A percentile compares a stretch with the other conserved stretches of the same genome.
phyloP scores from a whole-genome alignment of 306 rosid species.

The Pyrus betulifolia region DNA sequence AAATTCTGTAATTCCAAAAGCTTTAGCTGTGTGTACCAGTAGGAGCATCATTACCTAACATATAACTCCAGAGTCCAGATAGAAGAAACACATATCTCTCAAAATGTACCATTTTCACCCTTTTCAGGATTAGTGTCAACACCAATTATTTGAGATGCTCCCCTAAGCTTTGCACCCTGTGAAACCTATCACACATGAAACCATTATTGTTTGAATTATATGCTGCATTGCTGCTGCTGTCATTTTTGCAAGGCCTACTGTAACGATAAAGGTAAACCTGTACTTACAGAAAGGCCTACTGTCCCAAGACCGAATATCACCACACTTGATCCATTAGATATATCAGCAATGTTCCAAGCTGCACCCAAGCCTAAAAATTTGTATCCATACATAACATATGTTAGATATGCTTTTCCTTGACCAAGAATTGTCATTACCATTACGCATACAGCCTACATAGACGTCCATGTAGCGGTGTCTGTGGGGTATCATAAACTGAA shows the following conservation, averaged over 20 bases:
- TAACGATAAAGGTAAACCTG: conserved; percentile 4
- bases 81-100: background rate
- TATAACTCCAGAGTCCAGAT: background rate
- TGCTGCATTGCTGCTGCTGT: background rate
- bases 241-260: conserved; percentile 3
- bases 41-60: conserved; percentile 22
- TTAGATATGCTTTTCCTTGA: conserved; percentile 4
- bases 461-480: background rate
- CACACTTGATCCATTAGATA: conserved; percentile 77
- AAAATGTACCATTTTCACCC: conserved; percentile 50
- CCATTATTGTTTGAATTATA: background rate
- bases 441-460: too few species aligned
- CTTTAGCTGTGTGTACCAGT: conserved; percentile 48
- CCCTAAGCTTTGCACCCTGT: conserved; percentile 81
- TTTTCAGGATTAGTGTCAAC: conserved; percentile 78
- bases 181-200: conserved; percentile 53
- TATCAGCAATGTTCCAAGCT: conserved; percentile 92
- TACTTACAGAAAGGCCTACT: conserved; percentile 90
- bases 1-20: conserved; percentile 78
- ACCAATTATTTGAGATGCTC: conserved; percentile 81
- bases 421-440: background rate
- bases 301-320: conserved; percentile 97
- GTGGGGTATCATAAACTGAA: background rate
- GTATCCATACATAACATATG: conserved; percentile 1
- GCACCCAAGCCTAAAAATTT: conserved; percentile 70